A percentile compares a stretch with the other conserved stretches of the same genome.
Conservation (phyloP, 345 rosid genomes). For the Corchorus capsularis region DNA sequence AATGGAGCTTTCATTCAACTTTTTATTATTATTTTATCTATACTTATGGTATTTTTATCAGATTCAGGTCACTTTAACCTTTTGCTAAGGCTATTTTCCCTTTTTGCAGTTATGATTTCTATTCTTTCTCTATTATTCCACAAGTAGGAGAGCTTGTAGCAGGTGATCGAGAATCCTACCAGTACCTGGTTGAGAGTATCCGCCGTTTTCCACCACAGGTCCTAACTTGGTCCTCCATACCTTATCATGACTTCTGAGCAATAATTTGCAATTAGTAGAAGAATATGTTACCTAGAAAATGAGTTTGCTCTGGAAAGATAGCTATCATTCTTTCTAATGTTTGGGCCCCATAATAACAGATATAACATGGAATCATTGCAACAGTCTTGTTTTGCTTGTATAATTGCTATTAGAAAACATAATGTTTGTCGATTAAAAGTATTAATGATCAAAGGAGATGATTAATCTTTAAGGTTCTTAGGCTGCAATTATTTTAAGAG, state of each 20-base stretch:
- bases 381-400: neutral
- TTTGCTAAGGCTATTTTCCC: neutral
- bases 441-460: neutral
- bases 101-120: constrained; percentile 72
- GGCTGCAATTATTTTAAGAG: neutral
- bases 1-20: neutral
- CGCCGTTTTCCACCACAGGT: constrained; percentile 96
- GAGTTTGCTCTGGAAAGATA: neutral
- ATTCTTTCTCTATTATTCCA: constrained; percentile 87
- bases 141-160: constrained; percentile 78
- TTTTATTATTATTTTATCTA: neutral
- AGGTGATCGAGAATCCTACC: constrained; percentile 81
- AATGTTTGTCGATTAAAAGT: neutral
- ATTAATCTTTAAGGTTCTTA: neutral
- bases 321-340: neutral
- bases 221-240: constrained; percentile 4
- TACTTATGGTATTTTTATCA: neutral
- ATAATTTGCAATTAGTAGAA: constrained; percentile 1
- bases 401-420: neutral
- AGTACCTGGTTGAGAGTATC: constrained; percentile 90
- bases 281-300: neutral
- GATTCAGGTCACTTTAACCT: neutral
- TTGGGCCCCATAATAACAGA: neutral
- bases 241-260: neutral
- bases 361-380: neutral